Base-by-base conservation (phyloP, 345 rosid species). In the Arabis alpina region DNA sequence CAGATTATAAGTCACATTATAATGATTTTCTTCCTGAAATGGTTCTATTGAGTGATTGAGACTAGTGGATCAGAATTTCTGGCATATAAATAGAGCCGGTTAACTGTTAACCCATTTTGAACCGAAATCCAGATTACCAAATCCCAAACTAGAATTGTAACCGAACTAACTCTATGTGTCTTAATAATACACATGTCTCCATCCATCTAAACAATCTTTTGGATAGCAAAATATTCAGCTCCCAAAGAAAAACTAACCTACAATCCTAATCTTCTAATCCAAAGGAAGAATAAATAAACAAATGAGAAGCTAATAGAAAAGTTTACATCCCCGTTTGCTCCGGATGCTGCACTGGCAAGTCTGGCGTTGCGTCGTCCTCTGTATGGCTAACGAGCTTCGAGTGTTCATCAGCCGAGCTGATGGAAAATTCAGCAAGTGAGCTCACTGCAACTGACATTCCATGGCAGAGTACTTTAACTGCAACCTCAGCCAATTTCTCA, bases 381-480 rank as follows among this genome's bases (percentile, higher is more conserved):
- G 84, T 85, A 61, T 79, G 83, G 58, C 70, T 77, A 64, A 89
- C 70, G 50, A 91, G 82, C 73, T 82, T 81, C 1, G 75, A 78
- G 55, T 86, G 87, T 56, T 88, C 91, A 28, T 89, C 88, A 2
- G 96, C 87, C 0, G 89, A 89, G 30, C 77, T 71, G 10, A 77
- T 64, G 0, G 96, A 71, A 60, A 93, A 91, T 72, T 91, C 93
- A 8, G 84, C 77, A 8, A 91, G 80, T 39, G 96, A 87, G 82
- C 82, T 87, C 61, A 83, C 75, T 24, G 97, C 96, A 73, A 87
- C 87, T 3, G 94, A 87, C 95, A 93, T 89, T 47, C 97, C 97
- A 14, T 93, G 97, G 83, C 96, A 93, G 24, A 91, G 81, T 54
- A 91, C 96, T 42, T 85, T 81, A 43, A 84, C 78, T 39, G 87